Base-by-base conservation (phyloP, 1,284 basidiomycete species). In the Phenoliferia sp. region DNA sequence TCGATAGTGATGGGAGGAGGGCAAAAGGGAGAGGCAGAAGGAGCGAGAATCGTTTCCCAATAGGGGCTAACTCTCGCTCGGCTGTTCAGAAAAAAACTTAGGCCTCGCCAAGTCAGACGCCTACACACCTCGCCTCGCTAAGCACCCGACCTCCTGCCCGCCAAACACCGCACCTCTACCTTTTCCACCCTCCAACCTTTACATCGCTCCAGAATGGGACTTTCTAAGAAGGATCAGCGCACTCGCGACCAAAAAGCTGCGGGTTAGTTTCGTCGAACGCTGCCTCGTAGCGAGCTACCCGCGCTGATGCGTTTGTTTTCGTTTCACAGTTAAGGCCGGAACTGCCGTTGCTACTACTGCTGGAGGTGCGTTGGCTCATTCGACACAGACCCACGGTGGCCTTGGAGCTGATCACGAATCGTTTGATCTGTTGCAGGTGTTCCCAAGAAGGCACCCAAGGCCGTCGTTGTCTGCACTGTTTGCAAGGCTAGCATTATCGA, bases 401-500 rank as follows among this genome's bases (percentile, higher is more conserved):
- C 52, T 6, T 17, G 57, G 12, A 16, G 31, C 32, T 33, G 57
- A 33, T 34, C 9, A 9, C 26, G 34, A 28, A 10, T 34, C 15
- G n/a, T 22, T n/a, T n/a, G n/a, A n/a, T 35, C 26, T 15, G n/a
- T 10, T 59, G 6, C 57, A 28, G 35, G 36, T 9, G 62, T 63
- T 7, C 31, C 32, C 29, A 63, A 63, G 62, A 63, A 63, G 62
- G 55, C 62, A 12, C 35, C 29, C 6, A 63, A 63, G 56, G 31
- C 54, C 55, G 48, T 15, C 39, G 58, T 58, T 32, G n/a, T n/a
- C 31, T 63, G 62, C 62, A 63, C 62, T 26, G 55, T 63, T 9
- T 63, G 62, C 62, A 58, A 58, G 55, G 35, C 34, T 26, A 39
- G 35, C 35, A 39, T 63, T 26, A 58, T 63, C 36, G 55, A 36